Evolutionary conservation across 192 early-diverging fungal genomes (phyloP).

Genomic region (Backusella luteola): DNA sequence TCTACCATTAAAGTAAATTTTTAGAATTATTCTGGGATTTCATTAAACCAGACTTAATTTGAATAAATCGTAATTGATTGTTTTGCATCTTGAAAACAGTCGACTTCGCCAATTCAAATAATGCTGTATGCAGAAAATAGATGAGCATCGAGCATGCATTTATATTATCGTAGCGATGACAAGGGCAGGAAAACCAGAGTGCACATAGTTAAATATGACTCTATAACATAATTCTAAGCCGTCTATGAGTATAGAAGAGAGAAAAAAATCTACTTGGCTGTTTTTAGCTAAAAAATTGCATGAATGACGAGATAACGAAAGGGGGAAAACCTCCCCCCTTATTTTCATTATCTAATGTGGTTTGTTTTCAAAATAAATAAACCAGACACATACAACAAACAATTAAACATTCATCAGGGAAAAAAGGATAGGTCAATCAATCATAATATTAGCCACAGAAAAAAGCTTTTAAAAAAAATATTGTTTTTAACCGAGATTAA

Average conservation of each 20-base stretch:
- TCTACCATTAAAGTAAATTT: neutral
- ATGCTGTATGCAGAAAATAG: neutral
- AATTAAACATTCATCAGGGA: neutral
- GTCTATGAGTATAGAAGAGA: neutral
- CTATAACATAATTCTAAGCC: neutral
- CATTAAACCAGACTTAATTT: neutral
- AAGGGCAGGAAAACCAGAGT: neutral
- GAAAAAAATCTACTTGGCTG: neutral
- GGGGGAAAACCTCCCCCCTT: neutral
- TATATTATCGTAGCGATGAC: neutral
- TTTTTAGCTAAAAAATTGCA: neutral
- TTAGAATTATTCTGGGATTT: neutral
- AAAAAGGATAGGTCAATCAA: neutral
- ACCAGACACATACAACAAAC: neutral
- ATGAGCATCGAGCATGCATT: neutral
- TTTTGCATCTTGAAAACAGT: neutral
- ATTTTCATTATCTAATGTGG: neutral
- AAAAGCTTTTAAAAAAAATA: neutral
- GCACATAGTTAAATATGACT: neutral
- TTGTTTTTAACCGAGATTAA: neutral
- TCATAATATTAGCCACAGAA: neutral
- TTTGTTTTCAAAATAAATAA: neutral
- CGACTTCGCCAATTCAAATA: neutral
- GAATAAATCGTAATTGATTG: neutral
- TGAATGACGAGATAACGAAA: neutral